Evolutionary conservation across 1,284 basidiomycete genomes (phyloP).

Genomic region (Sutorius eximius): DNA sequence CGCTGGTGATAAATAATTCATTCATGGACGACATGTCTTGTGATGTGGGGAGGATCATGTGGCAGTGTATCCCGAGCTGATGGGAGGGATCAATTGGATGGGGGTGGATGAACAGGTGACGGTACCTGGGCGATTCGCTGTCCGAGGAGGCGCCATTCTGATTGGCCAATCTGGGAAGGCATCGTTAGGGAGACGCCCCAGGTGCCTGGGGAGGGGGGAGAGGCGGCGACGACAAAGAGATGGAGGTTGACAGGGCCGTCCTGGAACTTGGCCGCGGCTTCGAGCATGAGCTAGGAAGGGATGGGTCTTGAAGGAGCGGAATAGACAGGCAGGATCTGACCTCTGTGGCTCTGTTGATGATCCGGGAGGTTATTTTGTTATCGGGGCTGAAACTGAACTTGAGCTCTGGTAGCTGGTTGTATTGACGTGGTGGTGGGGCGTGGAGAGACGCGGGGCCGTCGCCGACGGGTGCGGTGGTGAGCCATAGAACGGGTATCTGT

Average conservation of each 20-base stretch:
- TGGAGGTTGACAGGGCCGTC: constrained; percentile 46
- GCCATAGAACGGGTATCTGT: constrained; percentile 44
- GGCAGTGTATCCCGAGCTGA: constrained; percentile 57
- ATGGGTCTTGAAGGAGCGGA: neutral
- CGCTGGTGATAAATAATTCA: constrained; percentile 55
- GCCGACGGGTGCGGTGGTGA: constrained; percentile 37
- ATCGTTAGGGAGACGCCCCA: constrained; percentile 29
- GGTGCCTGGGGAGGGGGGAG: constrained; percentile 41
- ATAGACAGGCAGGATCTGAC: constrained; percentile 32
- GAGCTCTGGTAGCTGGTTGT: constrained; percentile 43
- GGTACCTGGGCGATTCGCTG: constrained; percentile 50
- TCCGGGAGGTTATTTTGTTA: constrained; percentile 45
- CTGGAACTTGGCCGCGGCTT: constrained; percentile 34
- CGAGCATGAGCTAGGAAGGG: constrained; percentile 27
- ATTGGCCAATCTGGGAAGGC: constrained; percentile 29
- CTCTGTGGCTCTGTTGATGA: constrained; percentile 45
- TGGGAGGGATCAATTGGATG: constrained; percentile 17
- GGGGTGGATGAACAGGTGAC: constrained; percentile 8
- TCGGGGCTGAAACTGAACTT: constrained; percentile 43
- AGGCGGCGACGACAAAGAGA: constrained; percentile 56
- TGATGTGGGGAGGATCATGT: constrained; percentile 52
- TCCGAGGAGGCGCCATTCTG: constrained; percentile 44
- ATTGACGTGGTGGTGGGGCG: constrained; percentile 33
- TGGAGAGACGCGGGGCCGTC: constrained; percentile 36
- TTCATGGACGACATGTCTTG: constrained; percentile 45